phyloP scores from a whole-genome alignment of 1,284 basidiomycete genomes.

The Heterobasidion occidentale region DNA sequence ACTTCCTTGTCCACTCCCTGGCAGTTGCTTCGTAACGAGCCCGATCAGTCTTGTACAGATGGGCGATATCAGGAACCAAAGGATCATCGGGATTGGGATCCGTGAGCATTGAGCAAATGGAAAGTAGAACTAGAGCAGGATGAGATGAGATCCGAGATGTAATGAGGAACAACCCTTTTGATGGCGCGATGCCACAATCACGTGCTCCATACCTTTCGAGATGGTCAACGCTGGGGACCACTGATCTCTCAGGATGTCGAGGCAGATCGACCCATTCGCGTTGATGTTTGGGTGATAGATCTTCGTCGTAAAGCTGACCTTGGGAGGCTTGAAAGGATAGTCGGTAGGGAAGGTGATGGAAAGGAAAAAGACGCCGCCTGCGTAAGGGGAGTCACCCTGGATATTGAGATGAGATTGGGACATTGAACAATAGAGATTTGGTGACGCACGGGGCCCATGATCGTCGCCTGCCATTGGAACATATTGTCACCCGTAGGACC shows the following conservation, averaged over 20 bases:
- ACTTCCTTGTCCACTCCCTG: conserved; percentile 98
- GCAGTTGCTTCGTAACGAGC: conserved; percentile 91
- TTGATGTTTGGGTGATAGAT: conserved; percentile 98
- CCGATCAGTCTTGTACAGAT: conserved; percentile 94
- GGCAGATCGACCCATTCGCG: conserved; percentile 95
- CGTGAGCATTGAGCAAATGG: conserved; percentile 95
- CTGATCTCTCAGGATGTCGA: conserved; percentile 96
- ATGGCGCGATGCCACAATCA: neutral
- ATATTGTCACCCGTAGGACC: conserved; percentile 94
- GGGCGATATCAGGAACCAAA: conserved; percentile 75
- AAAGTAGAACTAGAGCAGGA: conserved; percentile 65
- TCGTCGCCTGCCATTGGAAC: conserved; percentile 98
- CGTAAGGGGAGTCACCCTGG: conserved; percentile 90
- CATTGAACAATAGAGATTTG: neutral
- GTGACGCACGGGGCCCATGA: conserved; percentile 84
- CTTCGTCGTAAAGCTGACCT: conserved; percentile 99
- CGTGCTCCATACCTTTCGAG: conserved; percentile 71
- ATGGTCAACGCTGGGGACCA: conserved; percentile 99
- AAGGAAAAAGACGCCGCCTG: conserved; percentile 96
- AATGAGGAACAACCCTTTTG: neutral
- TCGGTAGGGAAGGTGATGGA: conserved; percentile 91
- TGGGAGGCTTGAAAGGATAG: conserved; percentile 99
- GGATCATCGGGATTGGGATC: conserved; percentile 97
- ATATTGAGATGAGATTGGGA: no score
- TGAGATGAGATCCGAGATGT: neutral